Conservation (phyloP, 2,329 filamentous ascomycete species). For the Gaeumannomyces sp. region DNA sequence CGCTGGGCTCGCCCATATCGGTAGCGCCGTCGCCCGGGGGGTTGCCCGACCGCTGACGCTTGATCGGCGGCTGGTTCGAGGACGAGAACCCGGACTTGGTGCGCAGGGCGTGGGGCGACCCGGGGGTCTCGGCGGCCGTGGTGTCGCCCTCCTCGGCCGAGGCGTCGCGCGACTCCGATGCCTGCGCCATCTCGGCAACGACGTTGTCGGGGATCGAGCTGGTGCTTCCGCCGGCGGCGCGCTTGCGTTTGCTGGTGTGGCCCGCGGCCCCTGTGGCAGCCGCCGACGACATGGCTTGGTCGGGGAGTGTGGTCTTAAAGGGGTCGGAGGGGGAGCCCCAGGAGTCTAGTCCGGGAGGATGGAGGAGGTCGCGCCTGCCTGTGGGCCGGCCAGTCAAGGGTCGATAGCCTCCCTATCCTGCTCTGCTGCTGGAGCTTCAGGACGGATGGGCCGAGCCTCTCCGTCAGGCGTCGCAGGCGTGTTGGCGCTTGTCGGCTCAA, state of each 20-base stretch:
- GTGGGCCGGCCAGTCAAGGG: neutral
- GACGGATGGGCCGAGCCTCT: neutral
- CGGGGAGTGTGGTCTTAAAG: constrained; percentile 3
- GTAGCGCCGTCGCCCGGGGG: constrained; percentile 37
- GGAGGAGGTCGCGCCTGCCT: neutral
- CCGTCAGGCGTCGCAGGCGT: neutral
- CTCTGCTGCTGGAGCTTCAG: neutral
- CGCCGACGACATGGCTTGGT: constrained; percentile 44
- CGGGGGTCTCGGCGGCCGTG: constrained; percentile 54
- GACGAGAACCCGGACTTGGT: constrained; percentile 47
- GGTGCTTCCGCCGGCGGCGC: constrained; percentile 37
- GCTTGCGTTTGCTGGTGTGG: constrained; percentile 71
- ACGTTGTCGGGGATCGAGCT: constrained; percentile 37
- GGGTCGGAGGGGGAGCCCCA: neutral
- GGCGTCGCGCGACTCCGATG: constrained; percentile 73
- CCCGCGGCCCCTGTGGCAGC: constrained; percentile 41
- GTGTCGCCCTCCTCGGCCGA: constrained; percentile 77
- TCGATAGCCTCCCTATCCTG: neutral
- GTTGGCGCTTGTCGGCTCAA: neutral
- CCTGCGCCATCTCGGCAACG: constrained; percentile 42
- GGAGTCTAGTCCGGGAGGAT: too few species aligned
- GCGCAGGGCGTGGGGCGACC: constrained; percentile 34
- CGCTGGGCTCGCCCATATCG: constrained; percentile 63
- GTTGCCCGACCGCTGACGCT: constrained; percentile 60
- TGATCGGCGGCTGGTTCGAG: constrained; percentile 56